These are phyloP conservation scores for Fusarium avenaceum DNA, from an alignment of 2,329 filamentous ascomycete genomes.

Conservation along the genomic window DNA sequence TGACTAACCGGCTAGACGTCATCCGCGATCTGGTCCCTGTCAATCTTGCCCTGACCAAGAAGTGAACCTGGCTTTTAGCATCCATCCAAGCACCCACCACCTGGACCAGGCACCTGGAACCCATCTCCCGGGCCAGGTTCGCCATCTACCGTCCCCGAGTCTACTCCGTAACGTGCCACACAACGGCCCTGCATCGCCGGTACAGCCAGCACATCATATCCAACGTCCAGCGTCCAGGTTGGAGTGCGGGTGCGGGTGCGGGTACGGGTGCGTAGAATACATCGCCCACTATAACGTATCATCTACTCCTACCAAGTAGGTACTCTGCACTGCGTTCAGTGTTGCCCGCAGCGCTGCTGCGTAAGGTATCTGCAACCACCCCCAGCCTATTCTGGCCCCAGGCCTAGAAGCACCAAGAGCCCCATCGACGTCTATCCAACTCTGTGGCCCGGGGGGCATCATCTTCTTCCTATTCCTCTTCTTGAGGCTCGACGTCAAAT, in stretches of 20 bases:
- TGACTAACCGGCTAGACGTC: constrained; percentile 47
- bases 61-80: constrained; percentile 30
- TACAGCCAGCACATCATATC: constrained; percentile 8
- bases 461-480: constrained; percentile 26
- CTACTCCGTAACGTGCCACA: constrained; percentile 3
- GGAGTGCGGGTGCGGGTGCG: too few relatives aligned
- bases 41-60: constrained; percentile 29
- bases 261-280: background rate
- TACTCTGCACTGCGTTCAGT: too few relatives aligned
- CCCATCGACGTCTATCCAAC: constrained; percentile 37
- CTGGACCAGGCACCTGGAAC: constrained; percentile 15
- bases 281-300: constrained; percentile 2
- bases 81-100: background rate
- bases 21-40: constrained; percentile 36
- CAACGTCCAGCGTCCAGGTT: too few relatives aligned
- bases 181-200: background rate
- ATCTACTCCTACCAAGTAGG: too few relatives aligned
- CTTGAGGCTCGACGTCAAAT: constrained; percentile 37
- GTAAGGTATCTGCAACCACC: constrained; percentile 33
- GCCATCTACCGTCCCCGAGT: constrained; percentile 24
- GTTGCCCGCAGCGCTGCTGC: background rate
- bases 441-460: constrained; percentile 32
- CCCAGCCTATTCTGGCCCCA: constrained; percentile 31
- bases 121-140: constrained; percentile 31
- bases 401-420: constrained; percentile 29